These are phyloP conservation scores for Phaseolus coccineus DNA, from an alignment of 331 rosid genomes.

Conservation along the genomic window DNA sequence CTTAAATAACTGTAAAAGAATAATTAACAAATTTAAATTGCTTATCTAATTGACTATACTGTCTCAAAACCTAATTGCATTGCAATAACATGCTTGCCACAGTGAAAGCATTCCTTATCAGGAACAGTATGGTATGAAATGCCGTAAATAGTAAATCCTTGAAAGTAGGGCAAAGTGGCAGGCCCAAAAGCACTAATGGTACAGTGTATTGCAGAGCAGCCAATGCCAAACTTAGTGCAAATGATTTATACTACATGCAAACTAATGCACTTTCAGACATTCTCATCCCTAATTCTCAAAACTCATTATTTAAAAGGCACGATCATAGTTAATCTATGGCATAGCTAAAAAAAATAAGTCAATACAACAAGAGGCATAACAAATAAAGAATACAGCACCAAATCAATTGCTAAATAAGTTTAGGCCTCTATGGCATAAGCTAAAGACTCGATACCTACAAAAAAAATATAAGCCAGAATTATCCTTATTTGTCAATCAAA, in stretches of 20 bases:
- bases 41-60: slow-evolving; percentile 7
- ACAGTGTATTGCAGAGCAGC: not conserved
- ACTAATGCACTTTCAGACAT: slow-evolving; percentile 17
- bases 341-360: not conserved
- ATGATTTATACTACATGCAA: slow-evolving; percentile 1
- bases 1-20: slow-evolving; percentile 57
- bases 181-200: not conserved
- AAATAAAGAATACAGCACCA: slow-evolving; percentile 25
- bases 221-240: not conserved
- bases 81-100: not conserved
- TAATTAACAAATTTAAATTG: slow-evolving; percentile 3
- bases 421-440: not conserved
- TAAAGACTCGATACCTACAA: not conserved
- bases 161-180: not conserved
- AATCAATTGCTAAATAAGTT: slow-evolving; percentile 17
- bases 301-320: slow-evolving; percentile 21
- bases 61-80: slow-evolving; percentile 20
- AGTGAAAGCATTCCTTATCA: slow-evolving; percentile 7
- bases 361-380: not conserved
- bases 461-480: slow-evolving; percentile 26
- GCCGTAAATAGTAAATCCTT: not conserved
- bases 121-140: not conserved
- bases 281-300: not conserved
- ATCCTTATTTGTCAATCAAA: slow-evolving; percentile 4
- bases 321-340: not conserved